Evolutionary conservation across 2,329 filamentous ascomycete genomes (phyloP), one percentile per base, ranked within the genome.

Genomic region (Acrocalymma vagum): DNA sequence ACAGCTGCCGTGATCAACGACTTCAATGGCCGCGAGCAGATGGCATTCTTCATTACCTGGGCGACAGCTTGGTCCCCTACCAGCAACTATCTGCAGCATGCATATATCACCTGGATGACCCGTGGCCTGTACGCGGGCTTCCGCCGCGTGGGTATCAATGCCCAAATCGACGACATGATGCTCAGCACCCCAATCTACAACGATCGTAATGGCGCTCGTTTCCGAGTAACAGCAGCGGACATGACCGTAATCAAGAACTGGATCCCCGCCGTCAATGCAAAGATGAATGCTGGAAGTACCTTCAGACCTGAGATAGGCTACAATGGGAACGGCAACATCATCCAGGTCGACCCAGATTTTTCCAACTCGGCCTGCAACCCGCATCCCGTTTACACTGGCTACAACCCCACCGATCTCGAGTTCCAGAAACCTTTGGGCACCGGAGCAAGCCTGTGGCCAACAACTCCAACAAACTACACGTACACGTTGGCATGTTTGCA

Each of bases 131-230:
- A 80, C 44, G 67, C 76, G 6, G 79, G 80, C 11, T 76, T 78
- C 49, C 76, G 79, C 29, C 74, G 79, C 43, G 68, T 76, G 28
- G 74, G 80, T 48, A 62, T 82, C 21, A 77, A 71, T 62, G 77
- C 78, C 21, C 80, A 83, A 56, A 75, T 84, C 25, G 82, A 85
- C 53, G 82, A 85, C 49, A 78, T 84, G 63, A 79, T 83, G 48
- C 69, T 85, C 3, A 65, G 69, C 59, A 69, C 65, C 1, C 58
- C 59, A 30, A 45, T 69, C 5, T 70, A 69, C 34, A 20, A 66
- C 11, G 77, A 79, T 2, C 55, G 51, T 7, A 72, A 70, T 5
- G 65, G 56, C 4, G 15, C 11, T 17, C 28, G 28, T n/a, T 84
- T 78, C 67, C 75, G 78, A 11, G 67, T 82, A 17, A 42, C 38